These are phyloP conservation scores for Nicotiana obtusifolia DNA, from an alignment of 257 asterid species.

Conservation along the genomic window DNA sequence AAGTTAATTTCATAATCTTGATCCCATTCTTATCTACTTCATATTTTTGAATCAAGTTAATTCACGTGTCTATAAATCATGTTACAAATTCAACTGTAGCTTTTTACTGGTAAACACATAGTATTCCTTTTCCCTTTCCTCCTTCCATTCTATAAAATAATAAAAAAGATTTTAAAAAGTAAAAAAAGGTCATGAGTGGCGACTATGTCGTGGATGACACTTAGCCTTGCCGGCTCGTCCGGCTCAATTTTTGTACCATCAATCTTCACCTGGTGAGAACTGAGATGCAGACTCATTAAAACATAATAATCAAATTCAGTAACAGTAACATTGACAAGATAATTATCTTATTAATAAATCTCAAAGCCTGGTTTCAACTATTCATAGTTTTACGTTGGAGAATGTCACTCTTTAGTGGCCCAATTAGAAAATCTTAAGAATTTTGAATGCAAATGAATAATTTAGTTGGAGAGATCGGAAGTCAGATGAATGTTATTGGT, in stretches of 20 bases:
- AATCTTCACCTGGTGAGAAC: not conserved
- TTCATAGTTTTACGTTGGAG: not conserved
- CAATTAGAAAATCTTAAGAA: not conserved
- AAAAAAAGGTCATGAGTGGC: not conserved
- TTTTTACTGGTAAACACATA: no score
- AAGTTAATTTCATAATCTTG: no score
- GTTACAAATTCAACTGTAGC: no score
- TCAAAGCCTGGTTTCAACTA: not conserved
- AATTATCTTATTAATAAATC: not conserved
- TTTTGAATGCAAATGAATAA: not conserved
- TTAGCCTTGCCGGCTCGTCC: conserved; percentile 7
- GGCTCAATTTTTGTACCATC: conserved; percentile 1
- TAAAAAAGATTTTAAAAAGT: not conserved
- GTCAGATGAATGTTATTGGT: not conserved
- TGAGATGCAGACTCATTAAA: not conserved
- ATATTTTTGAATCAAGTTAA: no score
- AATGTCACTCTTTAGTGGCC: conserved; percentile 1
- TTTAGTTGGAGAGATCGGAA: not conserved
- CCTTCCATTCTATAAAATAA: not conserved
- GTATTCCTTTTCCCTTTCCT: no score
- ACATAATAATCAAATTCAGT: not conserved
- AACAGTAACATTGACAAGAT: not conserved
- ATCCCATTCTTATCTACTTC: no score
- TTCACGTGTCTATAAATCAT: no score
- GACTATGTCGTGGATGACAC: conserved; percentile 4